Conservation (phyloP, 345 rosid species). For the Zanthoxylum bungeanum region DNA sequence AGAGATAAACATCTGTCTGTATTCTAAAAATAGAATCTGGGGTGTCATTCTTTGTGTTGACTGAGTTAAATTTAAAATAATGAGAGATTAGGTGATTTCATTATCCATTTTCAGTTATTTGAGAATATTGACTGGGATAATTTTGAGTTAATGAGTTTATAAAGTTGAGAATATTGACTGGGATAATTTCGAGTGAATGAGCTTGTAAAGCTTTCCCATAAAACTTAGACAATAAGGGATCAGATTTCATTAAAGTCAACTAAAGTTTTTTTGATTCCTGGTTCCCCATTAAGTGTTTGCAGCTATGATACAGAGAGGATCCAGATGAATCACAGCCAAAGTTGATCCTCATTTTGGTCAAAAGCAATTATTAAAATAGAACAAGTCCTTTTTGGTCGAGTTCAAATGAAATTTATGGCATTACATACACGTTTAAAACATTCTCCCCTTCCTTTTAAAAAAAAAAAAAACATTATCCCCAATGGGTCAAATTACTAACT, state of each 20-base stretch:
- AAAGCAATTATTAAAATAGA: neutral
- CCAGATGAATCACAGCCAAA: neutral
- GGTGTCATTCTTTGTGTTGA: constrained; percentile 5
- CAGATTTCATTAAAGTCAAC: too few relatives aligned
- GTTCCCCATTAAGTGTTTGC: too few relatives aligned
- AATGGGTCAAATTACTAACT: neutral
- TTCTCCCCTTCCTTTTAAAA: too few relatives aligned
- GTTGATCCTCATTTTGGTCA: neutral
- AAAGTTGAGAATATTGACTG: neutral
- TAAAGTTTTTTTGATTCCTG: too few relatives aligned
- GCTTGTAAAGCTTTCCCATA: neutral
- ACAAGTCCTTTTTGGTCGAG: neutral
- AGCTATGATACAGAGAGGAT: too few relatives aligned
- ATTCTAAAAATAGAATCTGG: neutral
- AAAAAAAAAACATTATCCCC: neutral
- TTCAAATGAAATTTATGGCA: neutral
- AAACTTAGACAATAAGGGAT: neutral
- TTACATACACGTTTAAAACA: neutral
- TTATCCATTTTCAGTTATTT: neutral
- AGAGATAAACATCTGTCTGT: neutral
- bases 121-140: neutral
- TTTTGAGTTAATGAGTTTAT: too few relatives aligned
- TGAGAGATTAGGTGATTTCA: neutral
- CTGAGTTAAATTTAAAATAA: neutral
- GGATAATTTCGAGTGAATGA: too few relatives aligned